These are phyloP conservation scores for Sphaerosporella brunnea DNA, from an alignment of 495 filamentous ascomycete species.

Conservation along the genomic window DNA sequence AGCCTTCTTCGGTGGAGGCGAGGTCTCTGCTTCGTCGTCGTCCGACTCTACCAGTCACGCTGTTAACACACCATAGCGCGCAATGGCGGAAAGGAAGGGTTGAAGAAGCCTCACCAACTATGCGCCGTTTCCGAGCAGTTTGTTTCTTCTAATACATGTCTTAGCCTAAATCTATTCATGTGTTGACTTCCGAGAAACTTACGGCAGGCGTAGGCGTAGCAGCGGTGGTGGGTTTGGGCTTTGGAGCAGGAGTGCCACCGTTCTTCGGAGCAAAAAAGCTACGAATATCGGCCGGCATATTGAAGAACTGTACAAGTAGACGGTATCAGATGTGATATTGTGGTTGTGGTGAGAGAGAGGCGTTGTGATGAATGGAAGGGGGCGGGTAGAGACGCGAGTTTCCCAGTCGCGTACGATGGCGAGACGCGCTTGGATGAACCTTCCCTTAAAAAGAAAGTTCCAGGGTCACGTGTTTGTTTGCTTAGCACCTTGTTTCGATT, in stretches of 20 bases:
- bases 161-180: too few species aligned
- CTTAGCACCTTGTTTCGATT: background rate
- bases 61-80: conserved; percentile 1
- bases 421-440: too few species aligned
- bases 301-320: too few species aligned
- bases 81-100: background rate
- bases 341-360: too few species aligned
- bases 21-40: conserved; percentile 21
- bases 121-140: conserved; percentile 17
- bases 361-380: too few species aligned
- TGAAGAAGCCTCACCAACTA: conserved; percentile 18
- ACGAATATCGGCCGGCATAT: conserved; percentile 62
- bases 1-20: background rate
- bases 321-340: too few species aligned
- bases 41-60: conserved; percentile 17
- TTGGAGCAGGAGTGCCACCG: conserved; percentile 28
- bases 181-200: conserved; percentile 3
- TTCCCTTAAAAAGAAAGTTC: too few species aligned
- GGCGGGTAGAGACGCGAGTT: too few species aligned
- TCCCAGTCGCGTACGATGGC: too few species aligned
- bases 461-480: background rate
- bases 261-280: conserved; percentile 57
- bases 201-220: conserved; percentile 12
- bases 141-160: conserved; percentile 11
- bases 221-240: conserved; percentile 28